phyloP scores from a whole-genome alignment of 23 red algal genomes.

The Pyropia yezoensis region DNA sequence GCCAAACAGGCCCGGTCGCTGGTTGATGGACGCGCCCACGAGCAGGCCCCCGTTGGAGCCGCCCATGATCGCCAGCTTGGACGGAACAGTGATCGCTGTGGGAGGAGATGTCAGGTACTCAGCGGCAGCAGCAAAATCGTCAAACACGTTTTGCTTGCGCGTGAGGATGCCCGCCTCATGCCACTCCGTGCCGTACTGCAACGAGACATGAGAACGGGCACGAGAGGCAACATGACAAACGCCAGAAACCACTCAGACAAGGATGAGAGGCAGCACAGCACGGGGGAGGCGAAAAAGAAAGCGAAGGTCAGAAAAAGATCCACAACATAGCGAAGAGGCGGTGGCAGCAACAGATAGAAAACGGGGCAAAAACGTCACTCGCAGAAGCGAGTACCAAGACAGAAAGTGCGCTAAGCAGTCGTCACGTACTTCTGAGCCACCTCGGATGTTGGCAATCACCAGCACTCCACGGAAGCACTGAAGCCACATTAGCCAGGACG shows the following conservation, averaged over 20 bases:
- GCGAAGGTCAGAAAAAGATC: too few relatives aligned
- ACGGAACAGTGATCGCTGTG: constrained; percentile 22
- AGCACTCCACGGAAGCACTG: constrained; percentile 44
- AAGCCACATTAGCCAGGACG: constrained; percentile 37
- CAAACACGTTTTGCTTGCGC: constrained; percentile 57
- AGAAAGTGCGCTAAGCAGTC: too few relatives aligned
- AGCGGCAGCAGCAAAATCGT: constrained; percentile 65
- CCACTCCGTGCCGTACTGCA: constrained; percentile 63
- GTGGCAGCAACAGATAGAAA: too few relatives aligned
- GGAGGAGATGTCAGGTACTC: constrained; percentile 19
- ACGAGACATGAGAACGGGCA: too few relatives aligned
- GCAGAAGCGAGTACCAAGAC: too few relatives aligned
- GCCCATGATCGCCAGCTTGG: constrained; percentile 51
- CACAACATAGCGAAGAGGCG: too few relatives aligned
- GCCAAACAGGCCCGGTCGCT: constrained; percentile 55
- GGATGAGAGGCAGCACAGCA: too few relatives aligned
- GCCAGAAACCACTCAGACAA: too few relatives aligned
- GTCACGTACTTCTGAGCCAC: constrained; percentile 22
- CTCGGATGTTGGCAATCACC: constrained; percentile 67
- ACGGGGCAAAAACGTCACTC: too few relatives aligned
- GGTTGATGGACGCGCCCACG: constrained; percentile 66
- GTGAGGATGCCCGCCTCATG: constrained; percentile 62
- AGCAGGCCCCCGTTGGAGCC: constrained; percentile 74
- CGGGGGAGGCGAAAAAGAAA: too few relatives aligned
- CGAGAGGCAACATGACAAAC: too few relatives aligned